These are phyloP conservation scores for Dipteronia dyeriana DNA, from an alignment of 345 rosid species.

Conservation along the genomic window DNA sequence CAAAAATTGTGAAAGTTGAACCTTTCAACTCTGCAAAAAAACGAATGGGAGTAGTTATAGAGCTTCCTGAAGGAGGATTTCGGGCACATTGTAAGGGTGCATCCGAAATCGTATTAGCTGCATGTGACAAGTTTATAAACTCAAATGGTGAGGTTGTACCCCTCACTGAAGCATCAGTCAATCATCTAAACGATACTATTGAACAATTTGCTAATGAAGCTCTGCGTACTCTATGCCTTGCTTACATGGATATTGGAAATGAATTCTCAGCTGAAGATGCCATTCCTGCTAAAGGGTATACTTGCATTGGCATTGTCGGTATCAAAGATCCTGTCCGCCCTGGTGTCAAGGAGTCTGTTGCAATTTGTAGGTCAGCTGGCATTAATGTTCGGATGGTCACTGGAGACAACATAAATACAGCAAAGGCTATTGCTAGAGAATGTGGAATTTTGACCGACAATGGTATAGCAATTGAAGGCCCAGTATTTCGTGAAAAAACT, in stretches of 20 bases:
- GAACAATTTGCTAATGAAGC: constrained; percentile 87
- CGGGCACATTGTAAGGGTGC: constrained; percentile 87
- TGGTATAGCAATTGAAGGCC: constrained; percentile 67
- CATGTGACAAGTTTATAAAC: constrained; percentile 73
- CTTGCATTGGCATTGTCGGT: constrained; percentile 80
- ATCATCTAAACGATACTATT: constrained; percentile 50
- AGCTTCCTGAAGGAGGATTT: constrained; percentile 64
- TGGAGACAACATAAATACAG: constrained; percentile 85
- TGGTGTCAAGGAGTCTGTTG: constrained; percentile 84
- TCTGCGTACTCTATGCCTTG: constrained; percentile 93
- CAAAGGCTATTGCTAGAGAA: constrained; percentile 90
- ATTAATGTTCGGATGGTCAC: constrained; percentile 84
- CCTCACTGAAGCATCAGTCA: constrained; percentile 52
- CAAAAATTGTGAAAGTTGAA: constrained; percentile 73
- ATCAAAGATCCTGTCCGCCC: constrained; percentile 87
- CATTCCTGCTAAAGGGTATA: constrained; percentile 60
- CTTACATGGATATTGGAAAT: constrained; percentile 63
- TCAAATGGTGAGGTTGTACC: constrained; percentile 72
- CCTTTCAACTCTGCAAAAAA: constrained; percentile 90
- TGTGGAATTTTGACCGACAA: constrained; percentile 75
- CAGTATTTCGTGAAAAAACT: constrained; percentile 52
- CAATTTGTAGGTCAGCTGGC: constrained; percentile 83
- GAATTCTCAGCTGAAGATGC: constrained; percentile 51
- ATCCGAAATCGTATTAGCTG: constrained; percentile 73
- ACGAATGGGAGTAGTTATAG: constrained; percentile 80